Evolutionary conservation across 2,329 filamentous ascomycete genomes (phyloP).

Genomic region (Rhinocladiella mackenziei): DNA sequence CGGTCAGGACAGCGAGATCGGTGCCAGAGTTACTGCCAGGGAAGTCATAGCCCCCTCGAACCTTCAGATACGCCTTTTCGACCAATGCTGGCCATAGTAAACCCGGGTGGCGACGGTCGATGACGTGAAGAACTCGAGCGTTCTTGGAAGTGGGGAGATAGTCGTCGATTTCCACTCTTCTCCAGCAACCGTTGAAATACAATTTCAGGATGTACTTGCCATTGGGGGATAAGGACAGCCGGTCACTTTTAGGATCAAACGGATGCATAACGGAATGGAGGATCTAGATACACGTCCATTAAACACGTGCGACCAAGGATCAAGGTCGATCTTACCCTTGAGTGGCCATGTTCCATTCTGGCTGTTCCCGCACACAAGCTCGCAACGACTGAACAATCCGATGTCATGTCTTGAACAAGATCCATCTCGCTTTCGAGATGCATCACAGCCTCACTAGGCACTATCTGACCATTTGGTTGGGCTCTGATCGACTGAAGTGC

Average conservation of each 20-base stretch:
- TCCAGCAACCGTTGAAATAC: conserved; percentile 91
- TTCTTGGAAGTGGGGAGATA: conserved; percentile 74
- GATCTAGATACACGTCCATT: conserved; percentile 47
- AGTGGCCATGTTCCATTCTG: conserved; percentile 63
- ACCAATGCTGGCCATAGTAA: conserved; percentile 87
- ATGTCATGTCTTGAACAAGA: conserved; percentile 90
- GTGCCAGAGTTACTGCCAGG: conserved; percentile 96
- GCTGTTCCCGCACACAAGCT: conserved; percentile 81
- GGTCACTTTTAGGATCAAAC: conserved; percentile 56
- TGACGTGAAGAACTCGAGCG: conserved; percentile 73
- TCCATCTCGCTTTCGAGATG: conserved; percentile 58
- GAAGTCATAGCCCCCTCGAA: conserved; percentile 94
- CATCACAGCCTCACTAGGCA: conserved; percentile 51
- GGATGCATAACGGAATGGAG: conserved; percentile 72
- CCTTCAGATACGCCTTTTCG: conserved; percentile 94
- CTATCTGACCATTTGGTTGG: conserved; percentile 30
- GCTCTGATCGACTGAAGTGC: conserved; percentile 48
- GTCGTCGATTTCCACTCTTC: conserved; percentile 85
- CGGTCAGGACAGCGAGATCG: conserved; percentile 85
- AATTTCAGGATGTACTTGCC: conserved; percentile 91
- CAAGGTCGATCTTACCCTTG: conserved; percentile 52
- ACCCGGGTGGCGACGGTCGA: conserved; percentile 76
- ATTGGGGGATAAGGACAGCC: conserved; percentile 65
- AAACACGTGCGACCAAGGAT: conserved; percentile 12
- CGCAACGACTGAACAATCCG: conserved; percentile 94